Evolutionary conservation across 2,329 filamentous ascomycete species (phyloP).

Genomic region (Fusarium armeniacum): DNA sequence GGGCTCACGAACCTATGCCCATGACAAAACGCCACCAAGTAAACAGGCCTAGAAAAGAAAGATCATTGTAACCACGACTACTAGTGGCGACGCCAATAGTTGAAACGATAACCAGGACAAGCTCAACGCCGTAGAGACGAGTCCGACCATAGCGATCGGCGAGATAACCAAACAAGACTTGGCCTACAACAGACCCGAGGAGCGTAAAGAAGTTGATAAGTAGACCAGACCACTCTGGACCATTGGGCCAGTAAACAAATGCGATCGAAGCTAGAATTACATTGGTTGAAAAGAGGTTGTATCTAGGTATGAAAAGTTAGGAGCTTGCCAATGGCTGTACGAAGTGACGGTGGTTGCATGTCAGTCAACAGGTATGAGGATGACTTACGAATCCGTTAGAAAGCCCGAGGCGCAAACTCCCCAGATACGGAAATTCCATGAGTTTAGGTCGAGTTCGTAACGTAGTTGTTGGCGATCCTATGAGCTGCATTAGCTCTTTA

Average conservation of each 20-base stretch:
- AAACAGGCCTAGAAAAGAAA: slow-evolving; percentile 66
- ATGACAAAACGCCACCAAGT: slow-evolving; percentile 69
- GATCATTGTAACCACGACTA: slow-evolving; percentile 63
- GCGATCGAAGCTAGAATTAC: slow-evolving; percentile 67
- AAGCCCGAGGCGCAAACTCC: slow-evolving; percentile 68
- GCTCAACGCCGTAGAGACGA: slow-evolving; percentile 68
- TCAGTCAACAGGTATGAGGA: background rate
- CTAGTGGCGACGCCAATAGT: slow-evolving; percentile 70
- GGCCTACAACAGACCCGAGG: slow-evolving; percentile 65
- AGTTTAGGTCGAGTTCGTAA: slow-evolving; percentile 68
- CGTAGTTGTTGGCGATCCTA: slow-evolving; percentile 66
- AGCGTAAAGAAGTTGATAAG: slow-evolving; percentile 68
- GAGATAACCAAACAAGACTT: slow-evolving; percentile 66
- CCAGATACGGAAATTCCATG: slow-evolving; percentile 69
- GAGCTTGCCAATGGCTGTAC: background rate
- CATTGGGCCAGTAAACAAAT: slow-evolving; percentile 66
- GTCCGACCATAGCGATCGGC: slow-evolving; percentile 69
- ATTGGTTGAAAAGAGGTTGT: slow-evolving; percentile 69
- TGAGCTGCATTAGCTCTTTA: slow-evolving; percentile 25
- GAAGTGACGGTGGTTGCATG: background rate
- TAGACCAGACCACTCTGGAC: slow-evolving; percentile 60
- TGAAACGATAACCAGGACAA: slow-evolving; percentile 68
- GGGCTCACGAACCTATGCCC: slow-evolving; percentile 60
- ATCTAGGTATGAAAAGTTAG: slow-evolving; percentile 53
- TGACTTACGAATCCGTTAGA: slow-evolving; percentile 65